These are phyloP conservation scores for Flaveria linearis DNA, from an alignment of 129 eudicot species.

Conservation along the genomic window DNA sequence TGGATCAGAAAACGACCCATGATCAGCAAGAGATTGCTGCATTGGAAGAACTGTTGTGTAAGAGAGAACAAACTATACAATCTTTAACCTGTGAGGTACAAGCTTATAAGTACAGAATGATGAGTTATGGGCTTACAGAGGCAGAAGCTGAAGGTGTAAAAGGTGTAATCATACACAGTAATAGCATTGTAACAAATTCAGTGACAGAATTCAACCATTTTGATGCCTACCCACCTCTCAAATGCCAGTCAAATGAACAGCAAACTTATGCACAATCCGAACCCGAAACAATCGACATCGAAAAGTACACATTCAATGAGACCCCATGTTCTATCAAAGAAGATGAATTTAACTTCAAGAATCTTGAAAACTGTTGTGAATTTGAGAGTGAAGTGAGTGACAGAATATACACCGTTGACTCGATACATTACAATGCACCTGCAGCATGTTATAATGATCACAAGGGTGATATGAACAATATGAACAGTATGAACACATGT, in stretches of 20 bases:
- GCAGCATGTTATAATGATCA: conserved; percentile 42
- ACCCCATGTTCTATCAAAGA: conserved; percentile 65
- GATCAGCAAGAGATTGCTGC: conserved; percentile 65
- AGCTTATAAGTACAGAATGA: conserved; percentile 73
- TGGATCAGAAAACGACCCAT: conserved; percentile 73
- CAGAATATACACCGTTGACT: conserved; percentile 76
- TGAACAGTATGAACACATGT: conserved; percentile 30
- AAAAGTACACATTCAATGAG: conserved; percentile 67
- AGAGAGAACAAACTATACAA: conserved; percentile 67
- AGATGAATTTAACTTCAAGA: conserved; percentile 45
- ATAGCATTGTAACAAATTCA: conserved; percentile 35
- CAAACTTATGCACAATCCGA: conserved; percentile 46
- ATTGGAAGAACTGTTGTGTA: conserved; percentile 73
- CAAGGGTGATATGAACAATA: conserved; percentile 44
- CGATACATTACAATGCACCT: conserved; percentile 51
- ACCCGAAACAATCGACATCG: conserved; percentile 52
- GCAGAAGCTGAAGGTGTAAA: conserved; percentile 66
- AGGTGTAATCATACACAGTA: conserved; percentile 38
- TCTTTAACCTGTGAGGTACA: conserved; percentile 73
- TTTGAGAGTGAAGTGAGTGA: conserved; percentile 69
- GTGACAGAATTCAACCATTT: conserved; percentile 35
- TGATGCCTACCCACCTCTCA: conserved; percentile 72
- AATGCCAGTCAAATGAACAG: conserved; percentile 55
- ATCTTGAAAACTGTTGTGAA: conserved; percentile 56
- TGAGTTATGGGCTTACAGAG: conserved; percentile 82